Percentiles rank a stretch among this genome's conserved stretches.
phyloP scores from a whole-genome alignment of 2,329 filamentous ascomycete species.

The Cercospora sp. region DNA sequence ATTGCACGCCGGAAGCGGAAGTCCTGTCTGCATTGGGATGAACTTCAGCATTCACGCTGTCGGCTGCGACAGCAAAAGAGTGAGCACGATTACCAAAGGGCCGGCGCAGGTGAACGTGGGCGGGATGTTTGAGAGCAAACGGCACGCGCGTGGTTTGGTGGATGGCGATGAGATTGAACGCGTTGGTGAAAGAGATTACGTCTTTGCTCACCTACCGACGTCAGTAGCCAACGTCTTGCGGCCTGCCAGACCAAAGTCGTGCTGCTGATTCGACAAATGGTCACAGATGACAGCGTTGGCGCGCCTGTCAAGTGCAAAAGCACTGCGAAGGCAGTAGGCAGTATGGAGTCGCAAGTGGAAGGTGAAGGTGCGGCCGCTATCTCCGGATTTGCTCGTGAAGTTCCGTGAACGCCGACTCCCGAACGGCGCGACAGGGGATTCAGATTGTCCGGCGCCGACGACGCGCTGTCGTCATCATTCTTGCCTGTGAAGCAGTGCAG shows the following conservation, averaged over 20 bases:
- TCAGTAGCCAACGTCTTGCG: neutral
- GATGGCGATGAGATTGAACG: neutral
- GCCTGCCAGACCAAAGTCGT: neutral
- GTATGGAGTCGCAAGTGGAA: neutral
- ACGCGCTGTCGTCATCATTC: neutral
- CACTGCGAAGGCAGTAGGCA: neutral
- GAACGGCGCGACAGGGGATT: neutral
- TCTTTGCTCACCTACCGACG: conserved; percentile 1
- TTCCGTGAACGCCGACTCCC: neutral
- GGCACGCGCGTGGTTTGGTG: neutral
- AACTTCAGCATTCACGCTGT: neutral
- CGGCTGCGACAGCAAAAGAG: neutral
- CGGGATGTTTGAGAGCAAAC: neutral
- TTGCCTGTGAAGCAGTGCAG: neutral
- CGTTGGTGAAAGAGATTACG: neutral
- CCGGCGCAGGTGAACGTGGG: neutral
- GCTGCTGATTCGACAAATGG: neutral
- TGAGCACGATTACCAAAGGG: neutral
- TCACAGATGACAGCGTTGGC: neutral
- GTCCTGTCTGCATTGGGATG: neutral
- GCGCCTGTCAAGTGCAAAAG: neutral
- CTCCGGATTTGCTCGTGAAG: neutral
- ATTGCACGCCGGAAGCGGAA: neutral
- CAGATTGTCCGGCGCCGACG: neutral
- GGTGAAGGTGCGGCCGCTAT: neutral